Evolutionary conservation across 1,284 basidiomycete genomes (phyloP).

Genomic region (Tylopilus sp.): DNA sequence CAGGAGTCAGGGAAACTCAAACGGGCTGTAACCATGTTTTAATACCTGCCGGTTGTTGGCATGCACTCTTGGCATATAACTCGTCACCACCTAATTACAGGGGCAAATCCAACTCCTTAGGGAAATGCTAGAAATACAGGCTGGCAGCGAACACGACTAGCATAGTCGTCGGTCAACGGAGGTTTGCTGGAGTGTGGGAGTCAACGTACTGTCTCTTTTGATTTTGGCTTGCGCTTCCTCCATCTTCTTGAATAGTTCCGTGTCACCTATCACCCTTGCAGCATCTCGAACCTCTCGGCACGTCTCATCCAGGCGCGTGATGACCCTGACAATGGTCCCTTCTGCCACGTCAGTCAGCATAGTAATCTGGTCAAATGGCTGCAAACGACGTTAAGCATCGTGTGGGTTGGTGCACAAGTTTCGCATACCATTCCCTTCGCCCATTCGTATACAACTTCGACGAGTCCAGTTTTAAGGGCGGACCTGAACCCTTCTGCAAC

Average conservation of each 20-base stretch:
- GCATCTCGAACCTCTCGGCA: conserved; percentile 97
- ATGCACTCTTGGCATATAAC: conserved; percentile 17
- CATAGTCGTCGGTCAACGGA: conserved; percentile 7
- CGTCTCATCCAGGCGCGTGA: conserved; percentile 95
- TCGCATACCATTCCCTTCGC: conserved; percentile 88
- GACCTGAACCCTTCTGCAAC: conserved; percentile 72
- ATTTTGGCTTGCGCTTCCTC: conserved; percentile 92
- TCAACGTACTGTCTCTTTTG: conserved; percentile 83
- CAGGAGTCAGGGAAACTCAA: neutral
- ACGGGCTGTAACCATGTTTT: conserved; percentile 2
- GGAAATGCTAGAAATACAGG: conserved; percentile 66
- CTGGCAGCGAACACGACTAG: conserved; percentile 83
- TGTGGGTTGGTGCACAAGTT: neutral
- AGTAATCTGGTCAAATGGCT: conserved; percentile 97
- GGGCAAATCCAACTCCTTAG: neutral
- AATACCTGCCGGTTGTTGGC: conserved; percentile 6
- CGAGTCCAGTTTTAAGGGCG: conserved; percentile 82
- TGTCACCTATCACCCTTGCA: conserved; percentile 95
- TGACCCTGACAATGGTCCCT: conserved; percentile 95
- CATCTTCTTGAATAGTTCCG: conserved; percentile 96
- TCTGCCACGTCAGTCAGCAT: conserved; percentile 92
- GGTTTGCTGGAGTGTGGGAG: neutral
- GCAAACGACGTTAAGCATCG: conserved; percentile 4
- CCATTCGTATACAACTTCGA: conserved; percentile 98
- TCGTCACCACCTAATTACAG: neutral